Evolutionary conservation across 2,329 filamentous ascomycete genomes (phyloP), one percentile per base, ranked within the genome.

Genomic region (Sporothrix pseudoabietina): DNA sequence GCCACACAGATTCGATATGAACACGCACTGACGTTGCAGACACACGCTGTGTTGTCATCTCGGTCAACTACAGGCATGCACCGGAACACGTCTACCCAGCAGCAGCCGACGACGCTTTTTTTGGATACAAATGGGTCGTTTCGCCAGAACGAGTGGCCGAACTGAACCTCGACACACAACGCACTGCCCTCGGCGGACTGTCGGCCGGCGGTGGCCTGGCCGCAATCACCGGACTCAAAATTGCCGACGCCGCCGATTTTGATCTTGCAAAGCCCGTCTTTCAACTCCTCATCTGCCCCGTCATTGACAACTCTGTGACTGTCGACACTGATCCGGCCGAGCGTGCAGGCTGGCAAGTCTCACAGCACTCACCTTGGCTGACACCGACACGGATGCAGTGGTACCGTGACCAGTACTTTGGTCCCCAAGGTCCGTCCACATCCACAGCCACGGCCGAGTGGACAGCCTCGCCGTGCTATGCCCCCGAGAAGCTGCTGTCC

Each of bases 401-500:
- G 87, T 90, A 88, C 77, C 82, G 87, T n/a, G 77, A 83, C 22
- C 85, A 87, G 77, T 89, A 89, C 78, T 82, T 90, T 1, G 87
- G 87, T 0, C 80, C 35, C 35, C 5, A 35, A 35, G 8, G 1
- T 35, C 35, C 85, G 57, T 72, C 81, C 32, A 77, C 77, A 1
- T 82, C 26, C 26, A 26, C 26, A 35, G 35, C 84, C 71, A 83
- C 76, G 77, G 2, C 80, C 87, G 47, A 89, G 30, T 75, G 75
- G 75, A n/a, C 63, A 4, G 75, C 75, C 10, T 76, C 75, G 69
- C 75, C 75, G 35, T 68, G 71, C 47, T 61, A 55, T 16, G 75
- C 75, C 77, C 86, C 87, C 0, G 88, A 85, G 65, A 86, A 86
- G 2, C 77, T 89, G 66, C 81, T 89, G 26, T 87, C 85, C 79